Evolutionary conservation across 2,329 filamentous ascomycete genomes (phyloP), one percentile per base, ranked within the genome.

Genomic region (Stachybotrys elegans): DNA sequence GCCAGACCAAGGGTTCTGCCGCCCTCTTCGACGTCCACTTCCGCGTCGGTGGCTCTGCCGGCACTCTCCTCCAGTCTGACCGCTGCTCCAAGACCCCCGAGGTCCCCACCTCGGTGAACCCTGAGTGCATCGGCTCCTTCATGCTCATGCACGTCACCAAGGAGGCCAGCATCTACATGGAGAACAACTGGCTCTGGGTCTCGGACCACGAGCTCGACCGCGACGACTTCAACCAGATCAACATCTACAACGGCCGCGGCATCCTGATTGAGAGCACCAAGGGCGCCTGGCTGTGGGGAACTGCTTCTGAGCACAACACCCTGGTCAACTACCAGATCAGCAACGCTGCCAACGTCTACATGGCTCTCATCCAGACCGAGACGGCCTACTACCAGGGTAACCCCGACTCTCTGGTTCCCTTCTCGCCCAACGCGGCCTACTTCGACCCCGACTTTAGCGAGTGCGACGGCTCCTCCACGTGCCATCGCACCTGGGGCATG

Each of bases 21-120:
- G 92, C 82, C 49, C 83, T 96, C 67, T 98, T 91, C 88, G 93
- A 98, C 58, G 84, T 91, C n/a, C 93, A 98, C 72, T 85, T 93
- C 69, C 88, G 93, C 59, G 80, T 98, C 55, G 92, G 90, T 56
- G 93, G 93, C 35, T 83, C 84, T 43, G 84, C 86, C 5, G 92
- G 92, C 48, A 94, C 91, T 22, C 68, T 87, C 51, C 78, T 97
- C 14, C 88, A 94, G 67, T 85, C 84, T 16, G 76, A 88, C 63
- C 83, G 75, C 44, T 96, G 91, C 71, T 66, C 78, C 62, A 94
- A 94, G 76, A 86, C 83, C 50, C 86, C 86, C 34, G 72, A 75
- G 41, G 68, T 72, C 13, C 76, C 73, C 6, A 81, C 85, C 41
- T 63, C 67, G 4, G 76, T 83, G 51, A 82, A 87, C 50, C 59